phyloP scores from a whole-genome alignment of 768 basidiomycete genomes.

The Lyophyllum shimeji region DNA sequence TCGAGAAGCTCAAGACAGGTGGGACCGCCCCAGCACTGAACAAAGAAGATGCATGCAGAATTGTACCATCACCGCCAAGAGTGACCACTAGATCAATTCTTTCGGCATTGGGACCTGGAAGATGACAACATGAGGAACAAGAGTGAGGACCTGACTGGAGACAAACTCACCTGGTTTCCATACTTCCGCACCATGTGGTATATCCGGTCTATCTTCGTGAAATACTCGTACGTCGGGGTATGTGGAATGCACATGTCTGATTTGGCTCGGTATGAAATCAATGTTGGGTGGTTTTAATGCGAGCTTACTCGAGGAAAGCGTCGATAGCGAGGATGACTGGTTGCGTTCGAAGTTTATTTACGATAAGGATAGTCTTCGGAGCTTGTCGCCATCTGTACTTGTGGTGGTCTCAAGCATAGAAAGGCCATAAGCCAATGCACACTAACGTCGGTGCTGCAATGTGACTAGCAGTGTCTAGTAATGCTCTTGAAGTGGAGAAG shows the following conservation, averaged over 20 bases:
- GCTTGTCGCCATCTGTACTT: constrained; percentile 42
- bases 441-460: constrained; percentile 16
- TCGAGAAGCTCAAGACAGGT: constrained; percentile 86
- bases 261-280: constrained; percentile 1
- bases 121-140: not conserved
- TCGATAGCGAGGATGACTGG: constrained; percentile 77
- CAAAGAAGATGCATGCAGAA: constrained; percentile 88
- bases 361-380: constrained; percentile 68
- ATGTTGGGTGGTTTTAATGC: not conserved
- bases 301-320: constrained; percentile 62
- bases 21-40: constrained; percentile 92
- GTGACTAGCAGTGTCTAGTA: constrained; percentile 4
- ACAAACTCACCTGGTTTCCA: constrained; percentile 60
- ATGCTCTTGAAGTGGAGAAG: constrained; percentile 9
- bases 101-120: constrained; percentile 46
- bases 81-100: constrained; percentile 87
- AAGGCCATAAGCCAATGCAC: not conserved
- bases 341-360: constrained; percentile 79
- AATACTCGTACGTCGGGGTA: constrained; percentile 66
- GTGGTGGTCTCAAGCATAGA: constrained; percentile 24
- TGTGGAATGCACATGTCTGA: constrained; percentile 54
- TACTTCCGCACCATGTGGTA: constrained; percentile 59
- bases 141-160: not conserved
- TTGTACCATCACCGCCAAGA: constrained; percentile 93
- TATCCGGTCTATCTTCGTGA: constrained; percentile 65